Conservation (phyloP, 306 rosid species). For the Pachyrhizus erosus region DNA sequence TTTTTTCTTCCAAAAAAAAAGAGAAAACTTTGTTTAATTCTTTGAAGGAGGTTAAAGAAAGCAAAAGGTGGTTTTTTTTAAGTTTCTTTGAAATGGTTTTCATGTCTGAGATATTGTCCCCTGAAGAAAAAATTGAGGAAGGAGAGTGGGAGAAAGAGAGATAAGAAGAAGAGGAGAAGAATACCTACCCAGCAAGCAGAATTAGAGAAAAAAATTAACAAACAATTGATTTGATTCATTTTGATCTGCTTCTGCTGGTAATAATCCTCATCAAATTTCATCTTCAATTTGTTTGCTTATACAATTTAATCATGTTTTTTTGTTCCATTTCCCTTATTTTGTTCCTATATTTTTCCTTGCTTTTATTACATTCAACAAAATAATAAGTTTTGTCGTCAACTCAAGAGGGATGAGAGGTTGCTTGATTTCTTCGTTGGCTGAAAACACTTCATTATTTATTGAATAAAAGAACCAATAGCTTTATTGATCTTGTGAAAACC, state of each 20-base stretch:
- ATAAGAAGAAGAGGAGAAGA: conserved; percentile 43
- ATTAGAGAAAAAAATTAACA: conserved; percentile 46
- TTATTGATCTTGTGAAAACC: conserved; percentile 29
- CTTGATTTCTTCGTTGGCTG: conserved; percentile 27
- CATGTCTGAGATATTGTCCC: conserved; percentile 62
- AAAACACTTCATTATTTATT: not conserved
- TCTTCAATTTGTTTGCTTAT: not conserved
- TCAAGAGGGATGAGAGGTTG: conserved; percentile 16
- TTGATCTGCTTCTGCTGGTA: conserved; percentile 79
- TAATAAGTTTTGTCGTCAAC: not conserved
- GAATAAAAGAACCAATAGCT: not conserved
- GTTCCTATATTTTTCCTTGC: not conserved
- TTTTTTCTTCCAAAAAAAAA: not conserved
- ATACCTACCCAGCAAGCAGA: conserved; percentile 59
- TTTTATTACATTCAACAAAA: conserved; percentile 32
- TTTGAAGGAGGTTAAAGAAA: conserved; percentile 31
- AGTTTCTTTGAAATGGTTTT: conserved; percentile 73
- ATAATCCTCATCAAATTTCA: conserved; percentile 23
- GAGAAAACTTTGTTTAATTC: not conserved
- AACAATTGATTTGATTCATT: conserved; percentile 40
- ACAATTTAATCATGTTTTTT: not conserved
- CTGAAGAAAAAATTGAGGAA: conserved; percentile 68
- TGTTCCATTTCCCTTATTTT: not conserved
- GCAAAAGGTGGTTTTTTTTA: conserved; percentile 28
- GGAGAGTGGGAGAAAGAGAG: conserved; percentile 95